Evolutionary conservation across 139 green algal species (phyloP).

Genomic region (Closterium sp.): DNA sequence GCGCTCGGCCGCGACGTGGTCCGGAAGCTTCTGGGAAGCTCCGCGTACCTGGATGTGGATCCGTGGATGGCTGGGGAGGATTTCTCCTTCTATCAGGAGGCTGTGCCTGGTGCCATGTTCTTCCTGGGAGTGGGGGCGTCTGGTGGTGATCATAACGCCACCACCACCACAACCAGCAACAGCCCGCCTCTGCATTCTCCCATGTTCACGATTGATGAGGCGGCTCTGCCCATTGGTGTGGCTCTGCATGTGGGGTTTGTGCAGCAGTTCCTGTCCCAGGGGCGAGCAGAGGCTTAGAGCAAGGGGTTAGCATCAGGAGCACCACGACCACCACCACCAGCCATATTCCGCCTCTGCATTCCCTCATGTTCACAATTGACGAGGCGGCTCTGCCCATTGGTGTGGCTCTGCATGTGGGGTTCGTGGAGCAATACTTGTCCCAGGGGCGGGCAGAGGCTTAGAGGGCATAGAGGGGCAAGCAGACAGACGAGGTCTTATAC

Average conservation of each 20-base stretch:
- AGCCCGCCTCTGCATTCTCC: not conserved
- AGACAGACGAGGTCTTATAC: no score
- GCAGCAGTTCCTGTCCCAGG: not conserved
- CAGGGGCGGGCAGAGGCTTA: not conserved
- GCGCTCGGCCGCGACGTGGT: not conserved
- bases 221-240: not conserved
- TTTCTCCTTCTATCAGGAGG: not conserved
- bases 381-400: not conserved
- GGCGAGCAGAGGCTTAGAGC: not conserved
- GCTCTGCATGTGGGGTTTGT: not conserved
- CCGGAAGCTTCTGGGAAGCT: not conserved
- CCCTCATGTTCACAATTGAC: not conserved
- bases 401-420: not conserved
- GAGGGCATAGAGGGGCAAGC: no score
- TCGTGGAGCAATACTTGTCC: not conserved
- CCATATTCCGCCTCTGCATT: not conserved
- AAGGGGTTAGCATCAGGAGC: no score
- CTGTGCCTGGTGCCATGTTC: not conserved
- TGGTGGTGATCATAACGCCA: not conserved
- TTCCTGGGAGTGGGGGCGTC: not conserved
- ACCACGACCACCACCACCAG: no score
- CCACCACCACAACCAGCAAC: not conserved
- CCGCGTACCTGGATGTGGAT: not conserved
- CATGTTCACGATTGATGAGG: not conserved
- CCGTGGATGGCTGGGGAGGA: not conserved